phyloP scores from a whole-genome alignment of 1,284 basidiomycete genomes.

The Ganoderma meredithae region DNA sequence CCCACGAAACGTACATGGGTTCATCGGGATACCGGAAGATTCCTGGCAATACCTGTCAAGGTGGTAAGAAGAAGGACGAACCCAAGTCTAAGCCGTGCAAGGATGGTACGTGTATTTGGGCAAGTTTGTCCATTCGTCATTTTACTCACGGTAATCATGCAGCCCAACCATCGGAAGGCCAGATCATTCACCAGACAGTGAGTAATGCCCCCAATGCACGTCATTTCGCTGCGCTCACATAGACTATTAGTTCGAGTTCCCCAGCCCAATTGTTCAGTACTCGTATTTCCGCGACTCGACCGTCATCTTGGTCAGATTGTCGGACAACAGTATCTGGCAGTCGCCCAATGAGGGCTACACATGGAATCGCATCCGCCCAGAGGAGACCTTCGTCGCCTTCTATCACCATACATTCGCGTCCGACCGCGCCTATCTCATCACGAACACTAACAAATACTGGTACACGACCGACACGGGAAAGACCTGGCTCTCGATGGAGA shows the following conservation, averaged over 20 bases:
- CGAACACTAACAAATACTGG: slow-evolving; percentile 68
- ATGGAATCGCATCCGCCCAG: slow-evolving; percentile 76
- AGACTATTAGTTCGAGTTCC: slow-evolving; percentile 72
- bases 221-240: slow-evolving; percentile 1
- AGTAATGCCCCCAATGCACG: slow-evolving; percentile 34
- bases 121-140: not conserved
- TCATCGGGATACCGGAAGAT: slow-evolving; percentile 94
- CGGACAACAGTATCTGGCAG: slow-evolving; percentile 87
- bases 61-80: slow-evolving; percentile 74
- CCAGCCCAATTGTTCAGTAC: slow-evolving; percentile 74
- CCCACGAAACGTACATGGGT: slow-evolving; percentile 77
- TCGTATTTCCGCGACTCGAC: slow-evolving; percentile 85
- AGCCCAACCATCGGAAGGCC: slow-evolving; percentile 81
- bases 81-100: slow-evolving; percentile 79
- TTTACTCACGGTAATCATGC: slow-evolving; percentile 10
- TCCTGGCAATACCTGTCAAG: slow-evolving; percentile 90
- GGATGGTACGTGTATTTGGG: slow-evolving; percentile 51
- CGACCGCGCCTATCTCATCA: slow-evolving; percentile 92
- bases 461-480: slow-evolving; percentile 87
- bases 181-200: slow-evolving; percentile 74
- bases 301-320: slow-evolving; percentile 84
- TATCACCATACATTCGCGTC: slow-evolving; percentile 84
- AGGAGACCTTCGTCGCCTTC: slow-evolving; percentile 80
- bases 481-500: slow-evolving; percentile 69
- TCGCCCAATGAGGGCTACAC: slow-evolving; percentile 94